Evolutionary conservation across 2,329 filamentous ascomycete genomes (phyloP).

Genomic region (Arthrobotrys megalospora): DNA sequence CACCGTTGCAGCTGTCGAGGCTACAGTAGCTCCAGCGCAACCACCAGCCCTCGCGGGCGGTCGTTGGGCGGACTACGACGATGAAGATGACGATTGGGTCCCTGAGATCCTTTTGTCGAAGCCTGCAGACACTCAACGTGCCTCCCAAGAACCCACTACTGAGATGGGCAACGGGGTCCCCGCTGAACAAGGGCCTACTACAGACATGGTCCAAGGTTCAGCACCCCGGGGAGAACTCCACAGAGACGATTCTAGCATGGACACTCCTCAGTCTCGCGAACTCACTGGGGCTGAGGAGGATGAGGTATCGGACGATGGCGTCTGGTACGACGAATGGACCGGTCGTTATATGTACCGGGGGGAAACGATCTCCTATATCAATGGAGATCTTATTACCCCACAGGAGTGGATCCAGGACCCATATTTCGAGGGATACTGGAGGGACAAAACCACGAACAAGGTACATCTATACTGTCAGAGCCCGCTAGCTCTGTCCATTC

Average conservation of each 20-base stretch:
- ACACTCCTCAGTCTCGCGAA: neutral
- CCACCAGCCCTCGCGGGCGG: neutral
- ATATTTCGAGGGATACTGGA: slow-evolving; percentile 36
- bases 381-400: neutral
- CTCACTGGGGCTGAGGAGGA: neutral
- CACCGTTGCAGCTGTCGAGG: slow-evolving; percentile 3
- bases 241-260: neutral
- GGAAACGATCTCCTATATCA: slow-evolving; percentile 5
- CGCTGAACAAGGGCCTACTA: slow-evolving; percentile 17
- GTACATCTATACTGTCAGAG: slow-evolving; percentile 10
- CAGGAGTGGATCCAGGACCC: slow-evolving; percentile 29
- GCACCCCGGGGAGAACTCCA: slow-evolving; percentile 10
- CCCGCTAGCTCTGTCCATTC: neutral
- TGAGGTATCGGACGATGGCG: neutral
- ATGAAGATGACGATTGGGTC: slow-evolving; percentile 47
- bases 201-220: slow-evolving; percentile 4
- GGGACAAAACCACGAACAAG: slow-evolving; percentile 17
- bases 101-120: slow-evolving; percentile 32
- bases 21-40: slow-evolving; percentile 14
- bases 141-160: too few species aligned
- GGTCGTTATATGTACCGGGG: neutral
- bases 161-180: neutral
- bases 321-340: neutral
- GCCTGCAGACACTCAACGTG: neutral
- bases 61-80: slow-evolving; percentile 38